Evolutionary conservation across 2,329 filamentous ascomycete species (phyloP).

Genomic region (Phaeosphaeriaceae sp.): DNA sequence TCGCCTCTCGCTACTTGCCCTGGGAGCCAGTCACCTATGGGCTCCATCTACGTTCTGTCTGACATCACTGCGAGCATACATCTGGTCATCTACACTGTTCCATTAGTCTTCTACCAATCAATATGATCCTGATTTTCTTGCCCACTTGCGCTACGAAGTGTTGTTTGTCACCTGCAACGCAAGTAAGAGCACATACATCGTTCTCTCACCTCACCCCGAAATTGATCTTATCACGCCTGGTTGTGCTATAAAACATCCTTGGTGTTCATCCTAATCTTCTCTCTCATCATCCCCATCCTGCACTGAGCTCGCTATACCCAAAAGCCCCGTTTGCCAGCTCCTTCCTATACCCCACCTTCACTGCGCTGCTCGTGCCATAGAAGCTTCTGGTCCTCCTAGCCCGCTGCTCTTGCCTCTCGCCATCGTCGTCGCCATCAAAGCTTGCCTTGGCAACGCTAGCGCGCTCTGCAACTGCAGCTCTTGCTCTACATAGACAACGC

Average conservation of each 20-base stretch:
- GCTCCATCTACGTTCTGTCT: background rate
- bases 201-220: background rate
- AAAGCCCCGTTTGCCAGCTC: background rate
- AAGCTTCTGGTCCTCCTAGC: slow-evolving; percentile 8
- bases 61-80: background rate
- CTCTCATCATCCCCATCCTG: background rate
- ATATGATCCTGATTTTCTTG: background rate
- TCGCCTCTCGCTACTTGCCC: background rate
- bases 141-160: background rate
- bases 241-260: background rate
- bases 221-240: background rate
- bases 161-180: background rate
- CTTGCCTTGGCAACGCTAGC: slow-evolving; percentile 5
- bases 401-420: background rate
- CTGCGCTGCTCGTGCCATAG: slow-evolving; percentile 1
- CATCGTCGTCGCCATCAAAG: slow-evolving; percentile 3
- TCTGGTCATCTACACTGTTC: background rate
- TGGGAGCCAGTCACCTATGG: background rate
- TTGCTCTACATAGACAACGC: slow-evolving; percentile 12
- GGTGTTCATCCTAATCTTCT: background rate
- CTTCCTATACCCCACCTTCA: slow-evolving; percentile 5
- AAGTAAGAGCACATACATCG: background rate
- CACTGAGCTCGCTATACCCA: background rate
- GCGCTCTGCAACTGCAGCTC: slow-evolving; percentile 12
- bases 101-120: background rate